A percentile compares a stretch with the other conserved stretches of the same genome.
phyloP scores from a whole-genome alignment of 305 asterid species.

The Fraxinus angustifolia region DNA sequence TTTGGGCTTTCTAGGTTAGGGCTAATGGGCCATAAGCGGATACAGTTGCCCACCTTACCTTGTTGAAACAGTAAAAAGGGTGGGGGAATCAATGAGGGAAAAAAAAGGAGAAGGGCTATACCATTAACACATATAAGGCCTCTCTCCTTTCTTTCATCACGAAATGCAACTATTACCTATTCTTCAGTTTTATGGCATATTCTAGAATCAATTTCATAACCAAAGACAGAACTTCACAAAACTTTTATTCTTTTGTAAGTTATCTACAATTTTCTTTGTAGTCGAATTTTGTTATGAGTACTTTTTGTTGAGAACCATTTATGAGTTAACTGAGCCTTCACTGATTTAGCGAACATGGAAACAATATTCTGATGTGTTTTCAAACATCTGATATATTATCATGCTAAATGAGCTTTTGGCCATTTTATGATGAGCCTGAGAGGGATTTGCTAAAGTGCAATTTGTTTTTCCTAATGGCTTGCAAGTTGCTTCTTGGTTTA shows the following conservation, averaged over 20 bases:
- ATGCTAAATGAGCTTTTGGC: background rate
- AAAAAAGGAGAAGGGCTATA: background rate
- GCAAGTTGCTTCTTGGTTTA: background rate
- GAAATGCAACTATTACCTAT: background rate
- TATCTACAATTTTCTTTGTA: background rate
- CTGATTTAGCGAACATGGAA: background rate
- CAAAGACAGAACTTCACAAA: background rate
- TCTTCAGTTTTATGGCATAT: background rate
- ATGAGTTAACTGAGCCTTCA: background rate
- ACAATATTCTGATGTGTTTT: background rate
- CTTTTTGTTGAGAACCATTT: background rate
- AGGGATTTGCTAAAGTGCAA: background rate
- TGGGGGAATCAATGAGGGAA: background rate
- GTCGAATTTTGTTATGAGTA: background rate
- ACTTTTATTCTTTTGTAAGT: background rate
- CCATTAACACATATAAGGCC: background rate
- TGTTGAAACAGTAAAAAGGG: background rate
- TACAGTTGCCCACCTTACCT: background rate
- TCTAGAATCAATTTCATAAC: background rate
- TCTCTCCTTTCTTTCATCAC: background rate
- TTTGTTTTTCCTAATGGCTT: background rate
- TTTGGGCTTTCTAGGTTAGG: background rate
- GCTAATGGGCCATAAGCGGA: background rate
- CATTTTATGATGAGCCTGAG: background rate
- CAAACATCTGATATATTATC: background rate